Conservation (phyloP, 306 rosid species). For the Leucaena leucocephala region DNA sequence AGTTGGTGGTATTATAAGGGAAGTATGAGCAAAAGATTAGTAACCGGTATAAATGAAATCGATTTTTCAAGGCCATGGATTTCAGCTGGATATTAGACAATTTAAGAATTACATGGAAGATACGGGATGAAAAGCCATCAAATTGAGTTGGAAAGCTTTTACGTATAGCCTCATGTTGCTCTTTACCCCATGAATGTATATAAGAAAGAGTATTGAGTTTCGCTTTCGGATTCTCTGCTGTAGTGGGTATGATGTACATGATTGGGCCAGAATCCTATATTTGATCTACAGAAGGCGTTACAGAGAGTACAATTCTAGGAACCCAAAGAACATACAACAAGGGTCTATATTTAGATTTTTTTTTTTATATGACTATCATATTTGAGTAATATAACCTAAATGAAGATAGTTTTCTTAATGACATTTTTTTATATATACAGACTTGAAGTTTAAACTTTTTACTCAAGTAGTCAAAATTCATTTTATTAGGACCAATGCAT, state of each 20-base stretch:
- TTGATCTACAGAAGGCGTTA: not conserved
- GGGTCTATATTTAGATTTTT: too few species aligned
- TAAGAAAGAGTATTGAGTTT: constrained; percentile 3
- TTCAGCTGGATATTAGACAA: constrained; percentile 5
- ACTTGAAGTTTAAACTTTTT: too few species aligned
- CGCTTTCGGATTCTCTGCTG: not conserved
- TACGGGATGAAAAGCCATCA: not conserved
- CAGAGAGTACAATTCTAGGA: not conserved
- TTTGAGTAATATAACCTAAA: too few species aligned
- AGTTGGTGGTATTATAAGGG: not conserved
- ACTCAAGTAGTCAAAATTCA: too few species aligned
- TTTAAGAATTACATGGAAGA: not conserved
- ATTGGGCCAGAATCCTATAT: not conserved
- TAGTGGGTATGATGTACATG: not conserved
- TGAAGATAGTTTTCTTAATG: too few species aligned
- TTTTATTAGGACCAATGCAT: too few species aligned
- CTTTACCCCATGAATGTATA: constrained; percentile 4
- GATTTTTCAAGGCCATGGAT: constrained; percentile 7
- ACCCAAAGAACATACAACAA: not conserved
- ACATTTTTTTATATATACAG: too few species aligned
- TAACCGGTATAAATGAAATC: not conserved
- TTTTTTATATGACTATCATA: too few species aligned
- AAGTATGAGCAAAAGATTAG: too few species aligned
- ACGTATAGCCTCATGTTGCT: constrained; percentile 20
- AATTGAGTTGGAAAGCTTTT: constrained; percentile 6